phyloP scores from a whole-genome alignment of 2,329 filamentous ascomycete species.

The Sordariomycetes sp. region DNA sequence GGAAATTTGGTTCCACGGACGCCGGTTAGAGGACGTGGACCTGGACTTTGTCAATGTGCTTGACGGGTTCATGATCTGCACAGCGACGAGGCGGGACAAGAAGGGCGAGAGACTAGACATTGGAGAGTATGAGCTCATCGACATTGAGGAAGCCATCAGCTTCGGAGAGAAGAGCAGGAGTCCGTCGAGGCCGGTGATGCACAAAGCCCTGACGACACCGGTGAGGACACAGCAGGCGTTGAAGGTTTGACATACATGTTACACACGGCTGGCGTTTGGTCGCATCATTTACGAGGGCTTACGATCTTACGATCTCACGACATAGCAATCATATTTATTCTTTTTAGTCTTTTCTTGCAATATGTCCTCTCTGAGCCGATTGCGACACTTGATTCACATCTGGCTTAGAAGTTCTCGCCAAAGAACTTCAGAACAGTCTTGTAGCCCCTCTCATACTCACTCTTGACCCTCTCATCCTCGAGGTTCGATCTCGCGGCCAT shows the following conservation, averaged over 20 bases:
- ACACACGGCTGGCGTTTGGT: too few relatives aligned
- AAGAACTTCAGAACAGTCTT: conserved; percentile 51
- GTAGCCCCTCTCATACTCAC: conserved; percentile 55
- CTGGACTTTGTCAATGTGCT: conserved; percentile 27
- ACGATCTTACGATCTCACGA: too few relatives aligned
- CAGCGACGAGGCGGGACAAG: conserved; percentile 34
- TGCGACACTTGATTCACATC: too few relatives aligned
- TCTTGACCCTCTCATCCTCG: conserved; percentile 43
- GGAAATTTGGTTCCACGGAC: conserved; percentile 21
- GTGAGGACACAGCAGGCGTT: too few relatives aligned
- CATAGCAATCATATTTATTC: too few relatives aligned
- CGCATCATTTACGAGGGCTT: too few relatives aligned
- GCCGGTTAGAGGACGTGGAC: conserved; percentile 21
- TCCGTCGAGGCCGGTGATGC: neutral
- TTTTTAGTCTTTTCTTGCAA: too few relatives aligned
- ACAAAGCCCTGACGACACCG: conserved; percentile 2
- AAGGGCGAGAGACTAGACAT: conserved; percentile 28
- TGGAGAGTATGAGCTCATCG: conserved; percentile 30
- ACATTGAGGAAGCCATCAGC: conserved; percentile 33
- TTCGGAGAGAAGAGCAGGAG: conserved; percentile 26
- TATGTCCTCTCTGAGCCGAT: too few relatives aligned
- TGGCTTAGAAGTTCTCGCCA: conserved; percentile 34
- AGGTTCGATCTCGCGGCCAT: conserved; percentile 60
- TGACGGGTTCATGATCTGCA: conserved; percentile 46
- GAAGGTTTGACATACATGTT: too few relatives aligned